Evolutionary conservation across 176 grass and related monocot species (phyloP).

Genomic region (Rhynchospora pubera): DNA sequence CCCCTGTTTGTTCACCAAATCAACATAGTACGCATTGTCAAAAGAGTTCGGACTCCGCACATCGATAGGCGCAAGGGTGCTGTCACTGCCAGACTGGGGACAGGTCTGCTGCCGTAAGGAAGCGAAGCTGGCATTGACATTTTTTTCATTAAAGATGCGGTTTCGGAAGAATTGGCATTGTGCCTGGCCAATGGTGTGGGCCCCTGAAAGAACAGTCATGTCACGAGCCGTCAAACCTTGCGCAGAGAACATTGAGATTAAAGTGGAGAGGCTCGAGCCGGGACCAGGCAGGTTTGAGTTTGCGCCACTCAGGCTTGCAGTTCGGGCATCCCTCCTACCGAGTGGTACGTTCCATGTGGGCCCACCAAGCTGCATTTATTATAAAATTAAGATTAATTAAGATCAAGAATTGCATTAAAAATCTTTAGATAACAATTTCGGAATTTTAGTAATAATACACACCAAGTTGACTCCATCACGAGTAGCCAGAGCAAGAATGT

Average conservation of each 20-base stretch:
- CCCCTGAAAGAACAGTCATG: conserved; percentile 65
- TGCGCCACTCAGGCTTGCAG: conserved; percentile 31
- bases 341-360: conserved; percentile 54
- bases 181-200: conserved; percentile 68
- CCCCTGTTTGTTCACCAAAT: conserved; percentile 40
- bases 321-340: conserved; percentile 42
- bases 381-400: neutral
- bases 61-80: conserved; percentile 48
- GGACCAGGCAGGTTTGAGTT: conserved; percentile 50
- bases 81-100: conserved; percentile 41
- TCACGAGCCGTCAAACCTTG: conserved; percentile 51
- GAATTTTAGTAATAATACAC: neutral
- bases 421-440: neutral
- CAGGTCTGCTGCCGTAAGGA: conserved; percentile 28
- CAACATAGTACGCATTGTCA: conserved; percentile 61
- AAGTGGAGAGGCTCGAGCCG: conserved; percentile 26
- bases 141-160: conserved; percentile 59
- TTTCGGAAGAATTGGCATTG: conserved; percentile 49
- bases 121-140: conserved; percentile 42
- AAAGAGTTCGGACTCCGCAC: conserved; percentile 34
- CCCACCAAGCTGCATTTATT: conserved; percentile 50
- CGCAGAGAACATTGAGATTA: conserved; percentile 37
- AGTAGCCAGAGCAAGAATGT: conserved; percentile 29
- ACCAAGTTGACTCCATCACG: conserved; percentile 1
- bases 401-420: neutral